Evolutionary conservation across 164 flowering plant genomes (phyloP).

Genomic region (Saururus chinensis): DNA sequence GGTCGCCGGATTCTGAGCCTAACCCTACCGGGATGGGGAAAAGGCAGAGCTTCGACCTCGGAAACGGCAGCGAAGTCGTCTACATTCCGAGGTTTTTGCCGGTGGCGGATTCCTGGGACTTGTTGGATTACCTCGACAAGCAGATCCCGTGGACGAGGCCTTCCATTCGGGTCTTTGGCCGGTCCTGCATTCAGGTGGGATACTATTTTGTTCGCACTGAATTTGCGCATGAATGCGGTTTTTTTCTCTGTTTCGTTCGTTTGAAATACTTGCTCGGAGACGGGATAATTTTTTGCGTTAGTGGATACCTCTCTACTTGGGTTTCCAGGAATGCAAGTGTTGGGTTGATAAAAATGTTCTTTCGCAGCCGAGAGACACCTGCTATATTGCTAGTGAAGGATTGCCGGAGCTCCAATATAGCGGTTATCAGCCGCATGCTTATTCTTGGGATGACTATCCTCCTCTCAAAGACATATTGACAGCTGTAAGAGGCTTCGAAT

Average conservation of each 20-base stretch:
- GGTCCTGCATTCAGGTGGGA: constrained; percentile 56
- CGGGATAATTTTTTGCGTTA: too few relatives aligned
- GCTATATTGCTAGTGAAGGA: constrained; percentile 69
- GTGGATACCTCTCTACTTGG: too few relatives aligned
- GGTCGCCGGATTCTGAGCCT: neutral
- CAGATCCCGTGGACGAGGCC: constrained; percentile 90
- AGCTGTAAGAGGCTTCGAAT: constrained; percentile 30
- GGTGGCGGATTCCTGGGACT: constrained; percentile 46
- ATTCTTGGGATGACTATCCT: constrained; percentile 83
- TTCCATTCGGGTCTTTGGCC: constrained; percentile 71
- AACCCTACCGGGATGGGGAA: constrained; percentile 12
- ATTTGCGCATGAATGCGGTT: too few relatives aligned
- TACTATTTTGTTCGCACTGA: too few relatives aligned
- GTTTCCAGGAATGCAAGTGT: too few relatives aligned
- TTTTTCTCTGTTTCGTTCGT: too few relatives aligned
- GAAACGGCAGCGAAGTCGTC: constrained; percentile 62
- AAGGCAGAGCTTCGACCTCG: constrained; percentile 35
- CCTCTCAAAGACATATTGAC: constrained; percentile 54
- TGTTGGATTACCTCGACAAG: constrained; percentile 58
- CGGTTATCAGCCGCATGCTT: constrained; percentile 69
- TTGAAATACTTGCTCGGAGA: too few relatives aligned
- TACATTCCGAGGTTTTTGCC: constrained; percentile 47
- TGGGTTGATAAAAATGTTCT: neutral
- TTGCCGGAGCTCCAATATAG: constrained; percentile 63
- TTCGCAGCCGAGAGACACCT: constrained; percentile 81